phyloP scores from a whole-genome alignment of 768 basidiomycete species.

The Lactarius quietus region DNA sequence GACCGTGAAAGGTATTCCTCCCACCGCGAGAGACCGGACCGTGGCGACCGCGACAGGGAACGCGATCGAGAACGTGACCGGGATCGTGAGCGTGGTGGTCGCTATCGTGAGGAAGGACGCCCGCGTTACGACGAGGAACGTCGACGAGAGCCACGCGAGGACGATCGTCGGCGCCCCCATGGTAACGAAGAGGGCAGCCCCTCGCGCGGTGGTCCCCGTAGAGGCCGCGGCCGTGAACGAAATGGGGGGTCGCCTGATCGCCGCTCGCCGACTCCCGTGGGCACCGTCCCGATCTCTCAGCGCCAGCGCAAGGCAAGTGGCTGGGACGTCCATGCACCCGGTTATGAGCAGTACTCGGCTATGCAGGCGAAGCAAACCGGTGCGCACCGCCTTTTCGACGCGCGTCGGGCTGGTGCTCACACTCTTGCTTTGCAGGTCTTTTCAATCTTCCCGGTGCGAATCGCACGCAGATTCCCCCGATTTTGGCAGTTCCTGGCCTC shows the following conservation, averaged over 20 bases:
- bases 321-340: conserved; percentile 95
- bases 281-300: conserved; percentile 75
- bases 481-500: conserved; percentile 74
- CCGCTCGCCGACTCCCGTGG: conserved; percentile 88
- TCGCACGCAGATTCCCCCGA: conserved; percentile 80
- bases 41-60: conserved; percentile 35
- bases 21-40: conserved; percentile 33
- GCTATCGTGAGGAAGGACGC: conserved; percentile 33
- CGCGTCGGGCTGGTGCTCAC: neutral
- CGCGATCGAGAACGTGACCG: conserved; percentile 45
- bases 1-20: conserved; percentile 31
- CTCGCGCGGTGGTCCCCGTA: conserved; percentile 38
- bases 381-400: conserved; percentile 32
- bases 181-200: conserved; percentile 36
- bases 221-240: conserved; percentile 47
- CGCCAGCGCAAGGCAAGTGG: conserved; percentile 85
- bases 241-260: conserved; percentile 70
- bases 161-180: conserved; percentile 33
- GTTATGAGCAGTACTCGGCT: conserved; percentile 92
- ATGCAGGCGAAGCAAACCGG: conserved; percentile 99
- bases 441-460: conserved; percentile 97
- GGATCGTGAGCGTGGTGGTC: conserved; percentile 50
- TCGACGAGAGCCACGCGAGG: conserved; percentile 35
- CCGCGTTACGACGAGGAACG: conserved; percentile 41
- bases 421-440: conserved; percentile 54